Evolutionary conservation across 1,284 basidiomycete genomes (phyloP).

Genomic region (Heterobasidion occidentale): DNA sequence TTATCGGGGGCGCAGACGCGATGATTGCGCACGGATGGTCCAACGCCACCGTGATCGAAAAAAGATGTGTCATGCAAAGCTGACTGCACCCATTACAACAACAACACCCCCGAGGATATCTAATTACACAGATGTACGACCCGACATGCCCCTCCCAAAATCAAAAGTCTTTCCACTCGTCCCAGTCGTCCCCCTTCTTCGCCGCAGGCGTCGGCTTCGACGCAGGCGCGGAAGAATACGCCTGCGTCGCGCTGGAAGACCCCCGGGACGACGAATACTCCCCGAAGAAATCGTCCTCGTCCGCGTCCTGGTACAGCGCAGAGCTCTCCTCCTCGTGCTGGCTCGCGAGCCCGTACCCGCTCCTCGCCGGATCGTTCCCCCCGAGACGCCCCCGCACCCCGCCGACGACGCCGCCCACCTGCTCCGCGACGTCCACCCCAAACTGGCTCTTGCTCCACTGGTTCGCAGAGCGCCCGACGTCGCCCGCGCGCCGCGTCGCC

Average conservation of each 20-base stretch:
- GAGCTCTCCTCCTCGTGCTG: slow-evolving; percentile 41
- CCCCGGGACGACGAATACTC: slow-evolving; percentile 30
- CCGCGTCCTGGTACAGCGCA: slow-evolving; percentile 41
- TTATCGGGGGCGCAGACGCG: background rate
- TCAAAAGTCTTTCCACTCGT: slow-evolving; percentile 75
- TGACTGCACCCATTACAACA: background rate
- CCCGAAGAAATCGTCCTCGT: slow-evolving; percentile 49
- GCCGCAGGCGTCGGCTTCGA: slow-evolving; percentile 13
- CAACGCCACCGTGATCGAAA: no score
- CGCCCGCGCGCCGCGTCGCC: slow-evolving; percentile 55
- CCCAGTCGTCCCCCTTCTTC: slow-evolving; percentile 54
- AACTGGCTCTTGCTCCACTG: slow-evolving; percentile 66
- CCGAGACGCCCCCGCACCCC: slow-evolving; percentile 42
- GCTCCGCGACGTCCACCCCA: slow-evolving; percentile 74
- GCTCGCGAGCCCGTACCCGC: slow-evolving; percentile 43
- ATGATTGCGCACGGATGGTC: slow-evolving; percentile 2
- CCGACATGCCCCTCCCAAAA: no score
- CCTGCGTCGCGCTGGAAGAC: slow-evolving; percentile 8
- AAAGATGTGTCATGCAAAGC: no score
- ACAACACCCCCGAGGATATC: background rate
- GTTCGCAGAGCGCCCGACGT: slow-evolving; percentile 54
- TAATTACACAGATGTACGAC: background rate
- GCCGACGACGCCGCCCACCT: slow-evolving; percentile 51
- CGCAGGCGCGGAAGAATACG: slow-evolving; percentile 11
- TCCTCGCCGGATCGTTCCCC: slow-evolving; percentile 27